Evolutionary conservation across 2,329 filamentous ascomycete species (phyloP), one percentile per base, ranked within the genome.

Genomic region (Immersiporthe knoxdaviesiana): DNA sequence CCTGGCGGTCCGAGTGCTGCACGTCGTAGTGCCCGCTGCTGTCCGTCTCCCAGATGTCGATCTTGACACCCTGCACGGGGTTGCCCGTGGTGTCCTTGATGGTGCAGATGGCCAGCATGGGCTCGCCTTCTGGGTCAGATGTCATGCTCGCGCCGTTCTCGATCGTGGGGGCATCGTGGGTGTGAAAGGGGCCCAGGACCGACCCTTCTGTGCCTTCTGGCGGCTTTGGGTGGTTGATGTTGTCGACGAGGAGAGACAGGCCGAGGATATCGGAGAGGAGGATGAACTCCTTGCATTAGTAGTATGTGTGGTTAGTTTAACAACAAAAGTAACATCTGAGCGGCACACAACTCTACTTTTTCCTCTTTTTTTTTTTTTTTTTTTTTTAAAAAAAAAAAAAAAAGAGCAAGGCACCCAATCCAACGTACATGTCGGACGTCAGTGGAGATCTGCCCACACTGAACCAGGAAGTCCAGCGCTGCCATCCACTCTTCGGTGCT

Each of bases 11-110:
- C 0, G 87, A 82, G 77, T 93, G 90, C 79, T 96, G 92, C 70
- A 95, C 92, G 76, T 96, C 92, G 77, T 96, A 96, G 75, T 90
- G 88, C 12, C 92, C 92, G n/a, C 88, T 87, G 69, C 87, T 90
- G 77, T 95, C 92, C 11, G 92, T 93, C 81, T 95, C 92, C 92
- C 92, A 96, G 72, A 96, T 90, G 78, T 96, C 92, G 71, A 95
- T 86, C 76, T 90, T 92, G 39, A 90, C 91, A 61, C 83, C 88
- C 1, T 81, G 72, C 39, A 96, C 82, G 0, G 92, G 89, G 1
- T 82, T 83, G 0, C 91, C 91, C 0, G 79, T 54, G 0, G 86
- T 87, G 77, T 93, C 90, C 72, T 85, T 88, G 68, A 95, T 81
- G 0, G 85, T 91, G 81, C 92, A 94, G n/a, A 93, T 77, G 5